Evolutionary conservation across 2,329 filamentous ascomycete genomes (phyloP).

Genomic region (Colletotrichum caudatum): DNA sequence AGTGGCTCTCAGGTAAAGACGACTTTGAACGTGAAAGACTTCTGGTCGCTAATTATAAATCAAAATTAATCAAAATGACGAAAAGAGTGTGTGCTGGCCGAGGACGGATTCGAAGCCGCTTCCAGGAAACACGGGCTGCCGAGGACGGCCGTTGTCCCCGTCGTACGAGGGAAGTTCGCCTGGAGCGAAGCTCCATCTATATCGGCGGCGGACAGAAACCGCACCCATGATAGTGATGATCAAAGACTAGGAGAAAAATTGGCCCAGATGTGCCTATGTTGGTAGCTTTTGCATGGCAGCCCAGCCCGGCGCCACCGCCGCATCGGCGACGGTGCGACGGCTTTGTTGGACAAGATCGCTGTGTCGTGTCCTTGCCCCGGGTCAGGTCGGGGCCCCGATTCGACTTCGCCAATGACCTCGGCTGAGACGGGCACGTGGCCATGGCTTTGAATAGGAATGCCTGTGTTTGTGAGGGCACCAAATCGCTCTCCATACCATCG

Average conservation of each 20-base stretch:
- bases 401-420: neutral
- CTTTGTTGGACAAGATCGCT: neutral
- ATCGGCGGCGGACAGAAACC: neutral
- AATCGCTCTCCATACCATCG: neutral
- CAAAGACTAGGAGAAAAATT: neutral
- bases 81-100: neutral
- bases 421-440: neutral
- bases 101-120: neutral
- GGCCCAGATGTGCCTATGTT: neutral
- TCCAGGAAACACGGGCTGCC: neutral
- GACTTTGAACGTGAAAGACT: neutral
- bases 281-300: neutral
- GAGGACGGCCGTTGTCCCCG: neutral
- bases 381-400: neutral
- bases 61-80: neutral
- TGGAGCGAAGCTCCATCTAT: neutral
- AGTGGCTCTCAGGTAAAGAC: neutral
- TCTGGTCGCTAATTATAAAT: neutral
- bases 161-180: neutral
- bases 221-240: neutral
- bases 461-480: neutral
- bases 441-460: neutral
- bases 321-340: neutral
- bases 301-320: neutral
- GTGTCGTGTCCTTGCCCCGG: neutral